Evolutionary conservation across 345 rosid species (phyloP), one percentile per base, ranked within the genome.

Genomic region (Eucalyptus regnans): DNA sequence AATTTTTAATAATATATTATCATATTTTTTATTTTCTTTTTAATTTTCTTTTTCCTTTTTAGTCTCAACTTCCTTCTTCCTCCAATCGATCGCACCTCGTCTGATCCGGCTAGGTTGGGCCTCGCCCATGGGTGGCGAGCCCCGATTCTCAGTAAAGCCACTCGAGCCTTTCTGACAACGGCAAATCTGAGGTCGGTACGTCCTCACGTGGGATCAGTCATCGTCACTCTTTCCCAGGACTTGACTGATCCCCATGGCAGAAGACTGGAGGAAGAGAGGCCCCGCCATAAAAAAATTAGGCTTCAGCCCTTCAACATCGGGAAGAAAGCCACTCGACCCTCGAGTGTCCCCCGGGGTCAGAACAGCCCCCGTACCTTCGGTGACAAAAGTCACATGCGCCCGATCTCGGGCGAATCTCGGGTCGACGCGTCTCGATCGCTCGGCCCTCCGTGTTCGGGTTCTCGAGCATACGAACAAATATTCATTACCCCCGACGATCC

Each of bases 1-100:
- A 52, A 52, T 52, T 52, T 52, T 18, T 1, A 52, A 52, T 52
- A 52, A 52, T 52, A 52, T 17, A 52, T 3, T 17, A 2, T 3
- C 17, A 52, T 52, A 18, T 18, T 7, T 44, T 44, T 44, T 43
- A 43, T 5, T 43, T 7, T n/a, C n/a, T n/a, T n/a, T n/a, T n/a
- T n/a, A n/a, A 1, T 8, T 44, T 44, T 44, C 1, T 44, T 44
- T 44, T 44, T 20, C 10, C 1, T 52, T 20, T 18, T 52, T 20
- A 18, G 5, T 52, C 10, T 52, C 2, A 0, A 52, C 58, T 52
- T 52, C 5, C 10, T 52, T 52, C 25, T 18, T 3, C 9, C 23
- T 52, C 23, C 56, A 18, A 18, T 0, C 4, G 0, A 9, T 3
- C 3, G 25, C 5, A 52, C 1, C 23, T 52, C 56, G 18, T 3